Evolutionary conservation across 768 basidiomycete species (phyloP).

Genomic region (Lyophyllum atratum): DNA sequence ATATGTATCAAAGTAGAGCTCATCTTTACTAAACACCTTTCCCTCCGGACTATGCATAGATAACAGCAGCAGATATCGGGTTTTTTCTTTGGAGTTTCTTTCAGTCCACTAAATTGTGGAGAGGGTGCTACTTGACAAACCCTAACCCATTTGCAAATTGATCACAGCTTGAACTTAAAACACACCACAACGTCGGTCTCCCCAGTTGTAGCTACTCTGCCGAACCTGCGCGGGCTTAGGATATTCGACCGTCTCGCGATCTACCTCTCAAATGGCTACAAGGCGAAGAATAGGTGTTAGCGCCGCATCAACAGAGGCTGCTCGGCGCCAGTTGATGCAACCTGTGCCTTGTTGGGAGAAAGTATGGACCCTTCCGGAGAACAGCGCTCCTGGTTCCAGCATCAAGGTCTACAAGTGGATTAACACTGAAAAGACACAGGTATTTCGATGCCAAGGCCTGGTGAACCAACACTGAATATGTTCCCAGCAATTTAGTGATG

Average conservation of each 20-base stretch:
- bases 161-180: neutral
- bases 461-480: neutral
- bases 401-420: slow-evolving; percentile 79
- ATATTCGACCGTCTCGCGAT: neutral
- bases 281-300: slow-evolving; percentile 78
- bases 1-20: no score
- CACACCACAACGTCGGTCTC: no score
- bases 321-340: slow-evolving; percentile 84
- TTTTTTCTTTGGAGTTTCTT: no score
- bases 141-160: neutral
- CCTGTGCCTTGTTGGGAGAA: slow-evolving; percentile 90
- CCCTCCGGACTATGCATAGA: no score
- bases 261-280: slow-evolving; percentile 56
- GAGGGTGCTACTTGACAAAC: no score
- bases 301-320: slow-evolving; percentile 76
- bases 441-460: slow-evolving; percentile 24
- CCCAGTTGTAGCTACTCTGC: no score
- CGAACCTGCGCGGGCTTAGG: no score
- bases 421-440: slow-evolving; percentile 78
- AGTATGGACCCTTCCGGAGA: slow-evolving; percentile 65
- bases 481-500: slow-evolving; percentile 82
- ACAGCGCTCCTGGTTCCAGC: slow-evolving; percentile 52
- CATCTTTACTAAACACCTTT: no score
- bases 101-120: no score
- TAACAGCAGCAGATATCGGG: no score